A percentile compares a stretch with the other conserved stretches of the same genome.
phyloP scores from a whole-genome alignment of 1,284 basidiomycete genomes.

The Coriolopsis trogii region DNA sequence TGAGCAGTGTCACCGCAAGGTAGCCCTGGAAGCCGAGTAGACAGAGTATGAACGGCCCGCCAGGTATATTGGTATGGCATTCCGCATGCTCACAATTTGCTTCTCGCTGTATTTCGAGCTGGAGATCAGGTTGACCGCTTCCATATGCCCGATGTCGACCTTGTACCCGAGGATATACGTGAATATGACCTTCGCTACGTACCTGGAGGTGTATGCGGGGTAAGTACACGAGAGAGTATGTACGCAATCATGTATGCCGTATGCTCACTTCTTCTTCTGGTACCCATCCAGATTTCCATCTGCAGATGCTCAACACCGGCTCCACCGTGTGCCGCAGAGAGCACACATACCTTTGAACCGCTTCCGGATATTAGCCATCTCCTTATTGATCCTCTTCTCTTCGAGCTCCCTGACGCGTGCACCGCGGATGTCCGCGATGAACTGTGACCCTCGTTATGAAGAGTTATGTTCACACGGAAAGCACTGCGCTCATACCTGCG shows the following conservation, averaged over 20 bases:
- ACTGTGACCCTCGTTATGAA: slow-evolving; percentile 51
- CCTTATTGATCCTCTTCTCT: slow-evolving; percentile 98
- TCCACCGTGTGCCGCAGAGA: slow-evolving; percentile 1
- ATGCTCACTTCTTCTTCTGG: slow-evolving; percentile 95
- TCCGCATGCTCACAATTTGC: slow-evolving; percentile 80
- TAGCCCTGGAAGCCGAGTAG: slow-evolving; percentile 94
- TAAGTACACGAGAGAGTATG: slow-evolving; percentile 16
- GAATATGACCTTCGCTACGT: slow-evolving; percentile 96
- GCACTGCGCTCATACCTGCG: slow-evolving; percentile 74
- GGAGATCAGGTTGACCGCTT: slow-evolving; percentile 97
- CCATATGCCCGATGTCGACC: slow-evolving; percentile 99
- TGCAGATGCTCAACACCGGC: slow-evolving; percentile 34
- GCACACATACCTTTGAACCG: slow-evolving; percentile 94
- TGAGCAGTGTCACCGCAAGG: slow-evolving; percentile 93
- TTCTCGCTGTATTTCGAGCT: slow-evolving; percentile 98
- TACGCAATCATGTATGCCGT: not conserved
- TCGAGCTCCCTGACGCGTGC: slow-evolving; percentile 88
- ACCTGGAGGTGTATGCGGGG: slow-evolving; percentile 50
- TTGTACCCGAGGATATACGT: slow-evolving; percentile 99
- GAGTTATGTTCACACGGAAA: no score
- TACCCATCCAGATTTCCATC: slow-evolving; percentile 98
- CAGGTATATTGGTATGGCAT: not conserved
- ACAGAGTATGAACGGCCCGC: slow-evolving; percentile 10
- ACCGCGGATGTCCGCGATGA: slow-evolving; percentile 97
- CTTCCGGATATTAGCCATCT: slow-evolving; percentile 99